A percentile compares a stretch with the other conserved stretches of the same genome.
Conservation (phyloP, 805 yeast species). For the Metschnikowia hibisci region DNA sequence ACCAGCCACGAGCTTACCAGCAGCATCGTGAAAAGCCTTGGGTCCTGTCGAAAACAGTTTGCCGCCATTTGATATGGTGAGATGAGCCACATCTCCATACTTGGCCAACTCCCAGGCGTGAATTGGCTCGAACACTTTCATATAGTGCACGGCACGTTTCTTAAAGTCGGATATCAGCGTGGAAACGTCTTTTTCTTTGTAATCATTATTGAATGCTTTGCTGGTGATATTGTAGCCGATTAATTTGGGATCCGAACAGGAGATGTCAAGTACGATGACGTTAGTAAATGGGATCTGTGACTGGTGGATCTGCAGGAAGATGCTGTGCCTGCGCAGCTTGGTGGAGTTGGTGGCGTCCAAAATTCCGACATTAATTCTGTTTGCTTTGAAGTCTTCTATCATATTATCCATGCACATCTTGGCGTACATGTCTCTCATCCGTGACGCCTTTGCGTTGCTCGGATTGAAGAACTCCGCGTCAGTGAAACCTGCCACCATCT, state of each 20-base stretch:
- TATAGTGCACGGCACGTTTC: slow-evolving; percentile 51
- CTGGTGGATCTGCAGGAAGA: slow-evolving; percentile 25
- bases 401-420: slow-evolving; percentile 30
- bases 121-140: slow-evolving; percentile 22
- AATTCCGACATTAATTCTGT: slow-evolving; percentile 32
- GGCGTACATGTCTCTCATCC: slow-evolving; percentile 36
- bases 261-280: slow-evolving; percentile 56
- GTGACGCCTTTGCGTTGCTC: slow-evolving; percentile 25
- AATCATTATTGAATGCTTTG: slow-evolving; percentile 62
- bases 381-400: slow-evolving; percentile 26
- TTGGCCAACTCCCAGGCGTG: slow-evolving; percentile 10
- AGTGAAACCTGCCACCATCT: slow-evolving; percentile 22
- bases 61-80: slow-evolving; percentile 15
- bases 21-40: neutral
- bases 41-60: slow-evolving; percentile 3
- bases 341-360: slow-evolving; percentile 45
- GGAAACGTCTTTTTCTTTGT: slow-evolving; percentile 48
- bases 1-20: slow-evolving; percentile 11
- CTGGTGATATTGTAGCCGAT: slow-evolving; percentile 59
- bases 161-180: slow-evolving; percentile 58
- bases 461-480: slow-evolving; percentile 40
- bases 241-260: slow-evolving; percentile 50
- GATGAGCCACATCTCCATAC: slow-evolving; percentile 9
- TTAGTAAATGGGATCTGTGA: slow-evolving; percentile 24
- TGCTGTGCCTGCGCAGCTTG: slow-evolving; percentile 27